A percentile compares a stretch with the other conserved stretches of the same genome.
phyloP scores from a whole-genome alignment of 2,329 filamentous ascomycete genomes.

The Trichoderma pleuroti region DNA sequence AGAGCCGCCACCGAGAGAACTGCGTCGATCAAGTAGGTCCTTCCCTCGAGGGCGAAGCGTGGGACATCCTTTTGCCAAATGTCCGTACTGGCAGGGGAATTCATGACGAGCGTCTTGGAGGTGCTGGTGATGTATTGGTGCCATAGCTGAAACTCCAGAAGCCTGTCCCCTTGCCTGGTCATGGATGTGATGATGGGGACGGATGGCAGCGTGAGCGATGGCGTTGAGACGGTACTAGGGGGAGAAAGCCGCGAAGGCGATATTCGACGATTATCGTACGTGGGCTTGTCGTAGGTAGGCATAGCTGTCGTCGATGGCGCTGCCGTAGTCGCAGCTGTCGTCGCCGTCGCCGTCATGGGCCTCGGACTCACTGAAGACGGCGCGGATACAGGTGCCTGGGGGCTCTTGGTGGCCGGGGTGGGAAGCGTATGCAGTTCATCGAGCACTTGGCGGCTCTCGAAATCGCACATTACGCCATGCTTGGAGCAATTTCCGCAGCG shows the following conservation, averaged over 20 bases:
- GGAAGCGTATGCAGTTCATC: slow-evolving; percentile 42
- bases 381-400: neutral
- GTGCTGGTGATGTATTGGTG: slow-evolving; percentile 63
- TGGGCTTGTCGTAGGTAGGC: neutral
- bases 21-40: slow-evolving; percentile 58
- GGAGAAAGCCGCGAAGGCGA: slow-evolving; percentile 10
- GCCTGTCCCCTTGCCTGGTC: slow-evolving; percentile 40
- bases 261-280: slow-evolving; percentile 12
- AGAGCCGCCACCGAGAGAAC: slow-evolving; percentile 62
- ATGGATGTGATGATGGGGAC: slow-evolving; percentile 30
- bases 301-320: slow-evolving; percentile 10
- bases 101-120: slow-evolving; percentile 55
- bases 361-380: slow-evolving; percentile 19
- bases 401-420: slow-evolving; percentile 30
- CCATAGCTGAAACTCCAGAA: slow-evolving; percentile 60
- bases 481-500: slow-evolving; percentile 64
- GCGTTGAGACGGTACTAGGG: slow-evolving; percentile 13
- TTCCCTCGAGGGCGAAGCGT: slow-evolving; percentile 56
- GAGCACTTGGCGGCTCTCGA: slow-evolving; percentile 50
- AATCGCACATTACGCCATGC: slow-evolving; percentile 64
- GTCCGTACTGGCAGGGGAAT: slow-evolving; percentile 48
- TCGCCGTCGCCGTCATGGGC: slow-evolving; percentile 24
- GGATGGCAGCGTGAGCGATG: slow-evolving; percentile 24
- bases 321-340: slow-evolving; percentile 21
- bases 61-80: slow-evolving; percentile 61